These are phyloP conservation scores for Daphne laureola DNA, from an alignment of 441 rosid genomes.

Conservation along the genomic window DNA sequence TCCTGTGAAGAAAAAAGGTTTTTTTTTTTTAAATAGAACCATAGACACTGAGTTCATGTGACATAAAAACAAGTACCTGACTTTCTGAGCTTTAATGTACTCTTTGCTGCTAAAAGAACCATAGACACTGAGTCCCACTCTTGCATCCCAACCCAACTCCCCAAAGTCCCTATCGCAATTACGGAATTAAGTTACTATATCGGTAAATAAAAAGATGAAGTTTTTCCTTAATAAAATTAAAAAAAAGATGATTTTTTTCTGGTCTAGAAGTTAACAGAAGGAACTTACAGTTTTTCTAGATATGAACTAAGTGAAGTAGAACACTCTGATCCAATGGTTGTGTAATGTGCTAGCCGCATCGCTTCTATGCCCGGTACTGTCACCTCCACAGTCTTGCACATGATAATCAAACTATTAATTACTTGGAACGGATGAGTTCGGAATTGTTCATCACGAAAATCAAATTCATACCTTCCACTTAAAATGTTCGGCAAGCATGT, in stretches of 20 bases:
- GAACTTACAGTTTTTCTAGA: slow-evolving; percentile 33
- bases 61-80: slow-evolving; percentile 29
- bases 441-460: background rate
- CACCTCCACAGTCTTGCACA: slow-evolving; percentile 45
- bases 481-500: slow-evolving; percentile 27
- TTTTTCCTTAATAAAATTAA: too few relatives aligned
- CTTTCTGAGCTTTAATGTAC: slow-evolving; percentile 54
- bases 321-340: slow-evolving; percentile 58
- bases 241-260: background rate
- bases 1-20: slow-evolving; percentile 29
- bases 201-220: background rate
- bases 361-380: slow-evolving; percentile 67
- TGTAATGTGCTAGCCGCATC: slow-evolving; percentile 67
- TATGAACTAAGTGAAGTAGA: slow-evolving; percentile 39
- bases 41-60: too few relatives aligned
- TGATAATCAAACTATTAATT: background rate
- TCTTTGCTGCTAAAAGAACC: slow-evolving; percentile 53
- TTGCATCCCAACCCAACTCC: slow-evolving; percentile 60
- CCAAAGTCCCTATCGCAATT: slow-evolving; percentile 29
- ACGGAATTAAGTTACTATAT: slow-evolving; percentile 4
- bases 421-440: too few relatives aligned
- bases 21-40: too few relatives aligned
- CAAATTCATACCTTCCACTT: slow-evolving; percentile 48
- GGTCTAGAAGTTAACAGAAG: slow-evolving; percentile 14
- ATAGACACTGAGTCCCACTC: slow-evolving; percentile 54